A percentile compares a stretch with the other conserved stretches of the same genome.
phyloP scores from a whole-genome alignment of 2,329 filamentous ascomycete genomes.

The Daldinia sp. region DNA sequence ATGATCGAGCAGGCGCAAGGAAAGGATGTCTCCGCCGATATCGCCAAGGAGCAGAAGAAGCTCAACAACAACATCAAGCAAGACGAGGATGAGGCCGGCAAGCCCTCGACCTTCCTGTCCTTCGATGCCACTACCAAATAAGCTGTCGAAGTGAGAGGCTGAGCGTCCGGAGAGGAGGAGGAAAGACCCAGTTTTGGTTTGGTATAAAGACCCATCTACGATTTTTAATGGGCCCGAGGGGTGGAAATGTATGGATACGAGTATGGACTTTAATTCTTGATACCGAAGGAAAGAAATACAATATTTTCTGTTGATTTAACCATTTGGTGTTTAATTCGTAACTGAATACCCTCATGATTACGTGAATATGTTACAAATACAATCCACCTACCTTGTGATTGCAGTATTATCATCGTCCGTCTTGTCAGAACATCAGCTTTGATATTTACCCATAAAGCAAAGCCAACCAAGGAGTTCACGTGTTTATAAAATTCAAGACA shows the following conservation, averaged over 20 bases:
- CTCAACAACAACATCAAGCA: conserved; percentile 64
- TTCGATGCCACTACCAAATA: conserved; percentile 53
- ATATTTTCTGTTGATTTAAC: conserved; percentile 8
- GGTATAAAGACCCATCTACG: conserved; percentile 6
- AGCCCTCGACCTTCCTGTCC: conserved; percentile 56
- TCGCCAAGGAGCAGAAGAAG: conserved; percentile 63
- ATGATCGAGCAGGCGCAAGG: conserved; percentile 65
- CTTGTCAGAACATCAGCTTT: neutral
- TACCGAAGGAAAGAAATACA: conserved; percentile 33
- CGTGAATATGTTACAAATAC: no score
- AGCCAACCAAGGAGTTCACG: neutral
- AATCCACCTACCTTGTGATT: no score
- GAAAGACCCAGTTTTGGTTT: neutral
- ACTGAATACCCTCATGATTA: neutral
- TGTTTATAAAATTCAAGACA: neutral
- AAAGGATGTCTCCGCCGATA: conserved; percentile 57
- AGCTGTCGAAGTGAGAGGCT: neutral
- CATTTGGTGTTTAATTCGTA: neutral
- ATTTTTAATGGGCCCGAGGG: conserved; percentile 3
- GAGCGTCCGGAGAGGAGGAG: neutral
- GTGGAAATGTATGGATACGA: conserved; percentile 23
- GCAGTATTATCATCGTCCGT: no score
- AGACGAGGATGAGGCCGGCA: conserved; percentile 62
- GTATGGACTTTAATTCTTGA: conserved; percentile 35
- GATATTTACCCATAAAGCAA: neutral